Percentiles rank a stretch among this genome's conserved stretches.
phyloP scores from a whole-genome alignment of 2,329 filamentous ascomycete species.

The Shiraia sp. region DNA sequence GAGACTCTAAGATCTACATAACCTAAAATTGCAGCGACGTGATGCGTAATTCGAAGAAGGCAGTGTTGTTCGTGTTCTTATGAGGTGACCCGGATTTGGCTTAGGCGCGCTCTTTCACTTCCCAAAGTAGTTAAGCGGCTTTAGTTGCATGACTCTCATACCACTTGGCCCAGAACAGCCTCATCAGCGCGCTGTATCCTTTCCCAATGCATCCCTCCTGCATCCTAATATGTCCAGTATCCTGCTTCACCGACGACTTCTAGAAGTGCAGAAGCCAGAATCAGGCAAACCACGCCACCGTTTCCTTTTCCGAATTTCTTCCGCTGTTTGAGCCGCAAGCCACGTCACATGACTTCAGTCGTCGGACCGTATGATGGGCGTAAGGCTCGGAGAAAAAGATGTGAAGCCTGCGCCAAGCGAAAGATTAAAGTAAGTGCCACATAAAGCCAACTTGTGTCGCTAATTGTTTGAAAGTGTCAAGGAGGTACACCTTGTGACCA shows the following conservation, averaged over 20 bases:
- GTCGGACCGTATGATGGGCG: conserved; percentile 35
- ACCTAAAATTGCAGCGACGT: no score
- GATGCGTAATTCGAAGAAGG: neutral
- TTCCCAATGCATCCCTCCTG: conserved; percentile 9
- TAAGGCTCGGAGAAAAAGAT: conserved; percentile 30
- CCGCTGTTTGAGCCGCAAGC: neutral
- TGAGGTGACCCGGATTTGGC: conserved; percentile 3
- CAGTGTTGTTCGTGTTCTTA: conserved; percentile 1
- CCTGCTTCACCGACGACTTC: neutral
- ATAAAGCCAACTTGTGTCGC: neutral
- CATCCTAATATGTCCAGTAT: no score
- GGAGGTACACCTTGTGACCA: conserved; percentile 26
- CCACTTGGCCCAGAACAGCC: neutral
- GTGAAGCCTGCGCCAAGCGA: conserved; percentile 29
- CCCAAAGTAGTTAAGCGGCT: conserved; percentile 14
- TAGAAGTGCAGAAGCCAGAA: neutral
- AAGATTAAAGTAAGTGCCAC: conserved; percentile 24
- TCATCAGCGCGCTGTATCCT: conserved; percentile 8
- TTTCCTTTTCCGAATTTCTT: neutral
- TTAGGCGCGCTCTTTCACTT: conserved; percentile 24
- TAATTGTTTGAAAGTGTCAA: conserved; percentile 19
- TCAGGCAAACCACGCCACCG: neutral
- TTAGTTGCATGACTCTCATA: neutral
- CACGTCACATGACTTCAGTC: conserved; percentile 11
- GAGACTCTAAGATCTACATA: neutral